Evolutionary conservation across 75 land plant species (phyloP), one percentile per base, ranked within the genome.

Genomic region (Ceratopteris richardii): DNA sequence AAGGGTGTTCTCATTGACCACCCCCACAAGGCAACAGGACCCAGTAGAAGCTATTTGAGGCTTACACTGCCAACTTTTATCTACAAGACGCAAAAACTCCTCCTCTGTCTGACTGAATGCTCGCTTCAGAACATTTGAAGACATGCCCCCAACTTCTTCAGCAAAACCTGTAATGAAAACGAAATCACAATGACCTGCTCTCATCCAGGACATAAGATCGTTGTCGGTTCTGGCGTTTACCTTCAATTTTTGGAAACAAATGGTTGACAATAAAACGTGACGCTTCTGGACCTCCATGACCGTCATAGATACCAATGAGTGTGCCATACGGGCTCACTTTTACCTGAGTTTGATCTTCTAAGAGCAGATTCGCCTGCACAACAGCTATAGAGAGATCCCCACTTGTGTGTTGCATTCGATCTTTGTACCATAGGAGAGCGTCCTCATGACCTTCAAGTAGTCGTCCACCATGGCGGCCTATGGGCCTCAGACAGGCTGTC

Each of bases 241-340:
- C 70, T 9, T 88, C 68, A 7, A 91, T 13, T 63, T 77, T 54
- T 36, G 74, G 70, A 51, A 88, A 79, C 48, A 91, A 73, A 53
- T 68, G 69, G 37, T 62, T 73, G 29, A 77, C 80, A 56, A 88
- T 72, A 47, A 81, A 88, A 36, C 93, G 68, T 17, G 93, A 72
- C 13, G 93, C 96, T 28, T 90, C 93, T 7, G 96, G 85, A 18
- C 97, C 97, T 18, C 93, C 97, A 57, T 91, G 97, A 29, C 97
- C 97, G 30, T 91, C 97, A 61, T 83, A 91, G 30, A 91, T 72
- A 11, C 97, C 97, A 59, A 91, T 79, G 47, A 71, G 82, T 0
- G 89, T 88, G 16, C 83, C 89, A 31, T 67, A 79, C 2, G 73
- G 77, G 31, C 81, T 74, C 26, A 82, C 72, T 42, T 70, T 66